Evolutionary conservation across 371 early-diverging fungal genomes (phyloP), one percentile per base, ranked within the genome.

Genomic region (Mortierella sp.): DNA sequence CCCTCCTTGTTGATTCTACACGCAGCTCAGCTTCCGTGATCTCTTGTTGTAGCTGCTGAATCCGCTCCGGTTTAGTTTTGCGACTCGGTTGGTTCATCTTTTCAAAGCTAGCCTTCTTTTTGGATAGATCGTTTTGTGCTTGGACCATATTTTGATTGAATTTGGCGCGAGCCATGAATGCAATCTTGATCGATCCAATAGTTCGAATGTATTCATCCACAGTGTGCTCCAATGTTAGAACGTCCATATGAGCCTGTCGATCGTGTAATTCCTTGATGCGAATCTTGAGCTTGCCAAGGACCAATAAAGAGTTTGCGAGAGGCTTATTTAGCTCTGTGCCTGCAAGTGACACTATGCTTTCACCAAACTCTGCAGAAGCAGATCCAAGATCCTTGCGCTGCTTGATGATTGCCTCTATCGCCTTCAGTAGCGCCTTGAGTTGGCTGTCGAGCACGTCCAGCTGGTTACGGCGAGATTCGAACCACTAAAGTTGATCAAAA

Each of bases 151-250:
- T 76, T 51, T 89, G 89, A 69, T 93, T 92, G 12, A 89, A 87
- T 66, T 93, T 92, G 8, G 90, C 88, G 2, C 96, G 89, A 13
- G 94, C 90, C 72, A 86, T 85, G 67, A 96, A 95, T 17, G 96
- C 89, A 64, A 89, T 76, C 90, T 92, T 88, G 68, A 94, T 93
- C 0, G 95, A 91, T 4, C 91, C 93, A 64, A 96, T 93, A 66
- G 93, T 88, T n/a, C 96, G 91, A 70, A 96, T 89, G 72, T 97
- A 94, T 75, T 96, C 96, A 69, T 96, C 96, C 49, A 94, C 92
- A 0, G 92, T 95, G 54, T 92, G 88, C 77, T 90, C 92, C 58
- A 96, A 75, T 4, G 93, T 88, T 19, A 87, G 75, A 17, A 94
- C 86, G 82, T 96, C 96, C 60, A 88, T 85, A 15, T 89, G 90